Conservation (phyloP, 441 rosid genomes). For the Euphorbia celastroides region DNA sequence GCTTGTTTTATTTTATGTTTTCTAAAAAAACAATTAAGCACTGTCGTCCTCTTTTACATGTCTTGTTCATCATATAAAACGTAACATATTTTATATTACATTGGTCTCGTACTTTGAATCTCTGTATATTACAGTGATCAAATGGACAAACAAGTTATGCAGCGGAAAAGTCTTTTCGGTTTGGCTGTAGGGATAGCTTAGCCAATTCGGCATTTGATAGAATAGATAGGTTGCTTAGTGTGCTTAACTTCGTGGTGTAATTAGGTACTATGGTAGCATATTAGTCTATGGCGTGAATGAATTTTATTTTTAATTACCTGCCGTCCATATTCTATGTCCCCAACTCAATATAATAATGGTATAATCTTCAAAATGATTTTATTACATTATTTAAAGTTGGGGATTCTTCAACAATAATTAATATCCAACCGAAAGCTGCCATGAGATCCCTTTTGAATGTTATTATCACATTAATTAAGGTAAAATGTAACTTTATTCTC, state of each 20-base stretch:
- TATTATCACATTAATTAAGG: neutral
- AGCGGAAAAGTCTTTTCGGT: neutral
- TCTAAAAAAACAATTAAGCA: no score
- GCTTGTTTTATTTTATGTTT: no score
- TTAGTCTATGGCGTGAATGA: neutral
- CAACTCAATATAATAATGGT: neutral
- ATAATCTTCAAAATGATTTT: neutral
- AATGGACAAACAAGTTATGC: no score
- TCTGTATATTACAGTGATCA: no score
- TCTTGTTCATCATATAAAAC: no score
- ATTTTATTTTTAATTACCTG: neutral
- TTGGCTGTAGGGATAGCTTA: neutral
- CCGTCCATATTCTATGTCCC: neutral
- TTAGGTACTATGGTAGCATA: neutral
- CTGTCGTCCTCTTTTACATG: no score
- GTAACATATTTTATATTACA: no score
- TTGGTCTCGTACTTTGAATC: no score
- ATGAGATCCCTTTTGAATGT: neutral
- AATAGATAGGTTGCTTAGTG: neutral
- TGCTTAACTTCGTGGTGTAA: neutral
- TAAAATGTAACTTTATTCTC: neutral
- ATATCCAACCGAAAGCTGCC: neutral
- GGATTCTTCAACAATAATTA: neutral
- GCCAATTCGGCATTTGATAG: neutral
- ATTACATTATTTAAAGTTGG: neutral